Percentiles rank a stretch among this genome's conserved stretches.
These are phyloP conservation scores for Pseudonitzschia delicatissima DNA, from an alignment of 108 stramenopile genomes.

Conservation along the genomic window DNA sequence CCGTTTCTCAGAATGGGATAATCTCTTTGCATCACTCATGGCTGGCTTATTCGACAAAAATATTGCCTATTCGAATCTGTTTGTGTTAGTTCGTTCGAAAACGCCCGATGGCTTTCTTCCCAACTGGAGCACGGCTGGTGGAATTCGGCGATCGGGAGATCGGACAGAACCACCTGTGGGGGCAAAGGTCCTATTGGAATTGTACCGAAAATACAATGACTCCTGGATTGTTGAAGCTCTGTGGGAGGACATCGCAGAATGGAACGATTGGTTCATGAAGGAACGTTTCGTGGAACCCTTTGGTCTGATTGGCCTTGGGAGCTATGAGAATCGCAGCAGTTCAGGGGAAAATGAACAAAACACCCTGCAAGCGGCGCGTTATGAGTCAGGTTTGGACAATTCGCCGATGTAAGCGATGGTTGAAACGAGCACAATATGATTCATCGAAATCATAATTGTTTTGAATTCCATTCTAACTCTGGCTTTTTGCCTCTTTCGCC, in stretches of 20 bases:
- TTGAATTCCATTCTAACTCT: no score
- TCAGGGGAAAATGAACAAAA: not conserved
- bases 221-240: slow-evolving; percentile 31
- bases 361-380: slow-evolving; percentile 27
- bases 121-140: slow-evolving; percentile 24
- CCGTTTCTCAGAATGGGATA: slow-evolving; percentile 8
- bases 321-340: not conserved
- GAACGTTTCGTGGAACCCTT: slow-evolving; percentile 8
- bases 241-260: slow-evolving; percentile 26
- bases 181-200: slow-evolving; percentile 28
- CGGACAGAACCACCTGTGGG: slow-evolving; percentile 37
- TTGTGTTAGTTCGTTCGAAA: slow-evolving; percentile 26
- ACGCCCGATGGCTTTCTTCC: slow-evolving; percentile 27
- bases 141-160: slow-evolving; percentile 11
- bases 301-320: slow-evolving; percentile 30
- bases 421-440: no score
- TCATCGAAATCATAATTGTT: no score
- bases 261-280: slow-evolving; percentile 23
- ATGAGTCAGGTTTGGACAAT: slow-evolving; percentile 35
- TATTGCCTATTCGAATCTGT: slow-evolving; percentile 20
- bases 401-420: slow-evolving; percentile 33
- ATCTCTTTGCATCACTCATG: slow-evolving; percentile 13
- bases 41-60: slow-evolving; percentile 11
- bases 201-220: slow-evolving; percentile 24
- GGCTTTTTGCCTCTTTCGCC: no score